phyloP scores from a whole-genome alignment of 495 filamentous ascomycete genomes.

The Penicillium salamii region DNA sequence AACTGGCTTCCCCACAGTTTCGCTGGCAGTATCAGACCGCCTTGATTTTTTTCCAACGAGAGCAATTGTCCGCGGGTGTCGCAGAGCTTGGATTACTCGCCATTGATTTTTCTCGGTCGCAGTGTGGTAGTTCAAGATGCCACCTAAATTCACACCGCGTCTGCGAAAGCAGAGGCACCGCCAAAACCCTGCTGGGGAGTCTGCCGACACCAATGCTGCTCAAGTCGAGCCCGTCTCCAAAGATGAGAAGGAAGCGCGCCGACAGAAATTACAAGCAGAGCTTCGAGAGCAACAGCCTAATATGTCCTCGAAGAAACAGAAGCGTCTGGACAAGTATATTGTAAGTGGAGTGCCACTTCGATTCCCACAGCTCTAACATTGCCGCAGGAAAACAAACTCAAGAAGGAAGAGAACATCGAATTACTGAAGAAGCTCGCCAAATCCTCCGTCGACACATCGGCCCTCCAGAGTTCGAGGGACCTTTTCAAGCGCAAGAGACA shows the following conservation, averaged over 20 bases:
- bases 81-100: background rate
- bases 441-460: conserved; percentile 75
- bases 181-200: conserved; percentile 35
- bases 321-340: conserved; percentile 95
- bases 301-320: conserved; percentile 87
- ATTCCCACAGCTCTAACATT: conserved; percentile 17
- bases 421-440: conserved; percentile 78
- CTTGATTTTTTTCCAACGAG: conserved; percentile 28
- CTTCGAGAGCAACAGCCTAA: conserved; percentile 58
- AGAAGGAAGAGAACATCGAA: conserved; percentile 87
- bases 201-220: conserved; percentile 64
- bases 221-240: conserved; percentile 68
- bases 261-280: conserved; percentile 65
- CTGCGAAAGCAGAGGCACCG: conserved; percentile 71
- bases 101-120: conserved; percentile 15
- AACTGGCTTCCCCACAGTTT: conserved; percentile 17
- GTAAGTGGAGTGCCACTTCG: conserved; percentile 33
- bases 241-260: conserved; percentile 65
- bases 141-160: conserved; percentile 69
- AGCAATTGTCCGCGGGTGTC: conserved; percentile 12
- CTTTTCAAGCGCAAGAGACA: conserved; percentile 57
- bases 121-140: conserved; percentile 47
- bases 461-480: conserved; percentile 70
- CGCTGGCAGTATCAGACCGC: conserved; percentile 23
- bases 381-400: conserved; percentile 77